Percentiles rank a stretch among this genome's conserved stretches.
phyloP scores from a whole-genome alignment of 2,329 filamentous ascomycete species.

The Hypoxylon sp. region DNA sequence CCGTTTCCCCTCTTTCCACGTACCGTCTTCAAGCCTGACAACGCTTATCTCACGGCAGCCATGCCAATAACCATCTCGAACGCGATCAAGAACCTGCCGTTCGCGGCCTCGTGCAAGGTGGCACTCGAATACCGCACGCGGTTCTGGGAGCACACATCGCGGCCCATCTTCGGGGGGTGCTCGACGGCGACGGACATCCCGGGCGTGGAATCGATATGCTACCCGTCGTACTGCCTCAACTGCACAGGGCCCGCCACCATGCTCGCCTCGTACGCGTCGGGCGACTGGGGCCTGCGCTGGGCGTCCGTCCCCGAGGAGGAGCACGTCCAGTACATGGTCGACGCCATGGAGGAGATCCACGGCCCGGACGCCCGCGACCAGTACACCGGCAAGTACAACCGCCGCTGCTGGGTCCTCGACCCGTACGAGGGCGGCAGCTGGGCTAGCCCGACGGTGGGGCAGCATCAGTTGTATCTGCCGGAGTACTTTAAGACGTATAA shows the following conservation, averaged over 20 bases:
- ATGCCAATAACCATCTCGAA: slow-evolving; percentile 54
- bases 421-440: slow-evolving; percentile 69
- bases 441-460: slow-evolving; percentile 66
- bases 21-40: neutral
- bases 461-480: slow-evolving; percentile 74
- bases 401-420: slow-evolving; percentile 71
- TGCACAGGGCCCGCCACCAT: slow-evolving; percentile 67
- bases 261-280: slow-evolving; percentile 65
- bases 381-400: slow-evolving; percentile 70
- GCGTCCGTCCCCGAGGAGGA: slow-evolving; percentile 62
- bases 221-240: slow-evolving; percentile 73
- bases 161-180: slow-evolving; percentile 70
- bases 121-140: slow-evolving; percentile 73
- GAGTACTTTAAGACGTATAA: slow-evolving; percentile 76
- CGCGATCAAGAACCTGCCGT: slow-evolving; percentile 57
- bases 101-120: slow-evolving; percentile 62
- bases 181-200: slow-evolving; percentile 64
- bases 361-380: slow-evolving; percentile 65
- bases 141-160: slow-evolving; percentile 61
- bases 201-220: slow-evolving; percentile 69
- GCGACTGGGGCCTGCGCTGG: slow-evolving; percentile 51
- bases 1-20: neutral
- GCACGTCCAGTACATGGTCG: slow-evolving; percentile 68
- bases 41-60: slow-evolving; percentile 25
- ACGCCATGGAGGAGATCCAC: slow-evolving; percentile 74